These are phyloP conservation scores for Glarea lozoyensis DNA, from an alignment of 495 filamentous ascomycete genomes.

Conservation along the genomic window DNA sequence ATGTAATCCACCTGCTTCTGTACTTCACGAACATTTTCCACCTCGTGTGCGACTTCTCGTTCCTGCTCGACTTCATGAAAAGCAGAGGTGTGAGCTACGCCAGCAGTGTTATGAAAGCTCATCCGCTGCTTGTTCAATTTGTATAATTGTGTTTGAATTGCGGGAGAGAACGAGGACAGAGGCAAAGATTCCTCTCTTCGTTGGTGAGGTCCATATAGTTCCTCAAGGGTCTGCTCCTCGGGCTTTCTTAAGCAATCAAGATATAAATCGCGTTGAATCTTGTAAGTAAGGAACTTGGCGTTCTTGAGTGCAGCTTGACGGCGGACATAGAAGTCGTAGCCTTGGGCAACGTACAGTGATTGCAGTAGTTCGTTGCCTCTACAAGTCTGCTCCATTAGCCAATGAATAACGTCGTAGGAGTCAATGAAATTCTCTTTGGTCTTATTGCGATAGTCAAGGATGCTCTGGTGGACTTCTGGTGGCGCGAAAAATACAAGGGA, in stretches of 20 bases:
- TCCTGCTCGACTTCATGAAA: conserved; percentile 30
- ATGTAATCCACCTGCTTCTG: conserved; percentile 23
- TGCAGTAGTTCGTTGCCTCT: conserved; percentile 44
- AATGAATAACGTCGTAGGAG: conserved; percentile 28
- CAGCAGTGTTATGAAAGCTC: no score
- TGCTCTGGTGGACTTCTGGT: conserved; percentile 35
- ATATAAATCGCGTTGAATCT: conserved; percentile 24
- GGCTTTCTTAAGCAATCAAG: conserved; percentile 28
- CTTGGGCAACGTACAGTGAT: conserved; percentile 48
- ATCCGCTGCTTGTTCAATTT: no score
- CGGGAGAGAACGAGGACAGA: background rate
- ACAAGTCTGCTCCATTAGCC: conserved; percentile 57
- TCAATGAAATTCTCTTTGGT: background rate
- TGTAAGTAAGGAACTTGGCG: conserved; percentile 20
- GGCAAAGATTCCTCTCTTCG: conserved; percentile 3
- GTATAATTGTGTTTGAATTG: no score
- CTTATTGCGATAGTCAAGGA: conserved; percentile 14
- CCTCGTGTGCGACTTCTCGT: conserved; percentile 27
- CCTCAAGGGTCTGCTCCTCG: conserved; percentile 36
- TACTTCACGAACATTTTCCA: conserved; percentile 28
- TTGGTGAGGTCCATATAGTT: conserved; percentile 31
- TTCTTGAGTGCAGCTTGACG: conserved; percentile 15
- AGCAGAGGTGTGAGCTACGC: no score
- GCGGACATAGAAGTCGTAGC: conserved; percentile 43
- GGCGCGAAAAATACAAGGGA: conserved; percentile 35